A percentile compares a stretch with the other conserved stretches of the same genome.
These are phyloP conservation scores for Glutinoglossum americanum DNA, from an alignment of 495 filamentous ascomycete species.

Conservation along the genomic window DNA sequence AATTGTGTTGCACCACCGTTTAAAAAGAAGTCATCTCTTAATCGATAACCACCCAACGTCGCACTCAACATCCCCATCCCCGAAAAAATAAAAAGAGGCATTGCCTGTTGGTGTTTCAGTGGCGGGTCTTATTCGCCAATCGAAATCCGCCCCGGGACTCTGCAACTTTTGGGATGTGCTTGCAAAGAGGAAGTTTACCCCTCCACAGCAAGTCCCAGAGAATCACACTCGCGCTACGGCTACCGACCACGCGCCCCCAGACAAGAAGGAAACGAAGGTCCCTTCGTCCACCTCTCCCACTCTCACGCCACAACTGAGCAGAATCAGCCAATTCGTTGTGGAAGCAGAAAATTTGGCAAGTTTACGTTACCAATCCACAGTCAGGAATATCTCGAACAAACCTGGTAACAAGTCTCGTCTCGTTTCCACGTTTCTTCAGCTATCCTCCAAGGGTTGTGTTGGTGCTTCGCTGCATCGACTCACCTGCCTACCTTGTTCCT, in stretches of 20 bases:
- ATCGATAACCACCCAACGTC: neutral
- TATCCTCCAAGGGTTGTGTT: neutral
- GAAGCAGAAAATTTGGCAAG: neutral
- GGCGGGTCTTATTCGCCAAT: neutral
- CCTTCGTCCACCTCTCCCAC: neutral
- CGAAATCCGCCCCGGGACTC: neutral
- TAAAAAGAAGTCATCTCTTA: too few relatives aligned
- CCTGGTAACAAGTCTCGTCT: neutral
- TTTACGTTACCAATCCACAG: neutral
- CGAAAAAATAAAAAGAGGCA: too few relatives aligned
- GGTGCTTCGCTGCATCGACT: neutral
- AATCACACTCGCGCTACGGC: neutral
- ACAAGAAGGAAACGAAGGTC: neutral
- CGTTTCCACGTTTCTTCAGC: neutral
- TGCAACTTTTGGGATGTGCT: neutral
- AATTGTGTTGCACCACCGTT: too few relatives aligned
- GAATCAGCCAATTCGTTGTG: neutral
- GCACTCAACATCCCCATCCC: neutral
- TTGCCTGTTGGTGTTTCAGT: neutral
- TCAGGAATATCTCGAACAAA: neutral
- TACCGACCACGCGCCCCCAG: slow-evolving; percentile 1
- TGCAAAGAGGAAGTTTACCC: neutral
- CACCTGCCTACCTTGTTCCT: neutral
- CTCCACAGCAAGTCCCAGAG: neutral
- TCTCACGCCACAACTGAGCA: neutral